These are phyloP conservation scores for Aristolochia contorta DNA, from an alignment of 164 flowering plant species.

Conservation along the genomic window DNA sequence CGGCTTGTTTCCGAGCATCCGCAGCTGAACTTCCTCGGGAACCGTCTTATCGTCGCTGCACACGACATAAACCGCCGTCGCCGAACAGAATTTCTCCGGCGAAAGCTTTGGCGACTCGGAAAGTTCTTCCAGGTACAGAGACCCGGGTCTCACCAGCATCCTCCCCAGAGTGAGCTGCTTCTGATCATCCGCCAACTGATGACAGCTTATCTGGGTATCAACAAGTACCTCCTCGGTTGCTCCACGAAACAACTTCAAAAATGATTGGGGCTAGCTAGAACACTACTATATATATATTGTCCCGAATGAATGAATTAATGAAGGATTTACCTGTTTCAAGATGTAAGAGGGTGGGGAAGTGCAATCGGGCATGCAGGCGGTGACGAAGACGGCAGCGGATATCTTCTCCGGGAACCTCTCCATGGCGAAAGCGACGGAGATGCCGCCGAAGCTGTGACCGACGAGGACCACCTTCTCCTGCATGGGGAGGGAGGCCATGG, in stretches of 20 bases:
- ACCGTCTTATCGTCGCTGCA: too few species aligned
- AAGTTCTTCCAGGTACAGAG: too few species aligned
- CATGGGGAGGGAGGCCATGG: neutral
- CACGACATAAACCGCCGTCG: too few species aligned
- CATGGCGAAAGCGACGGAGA: neutral
- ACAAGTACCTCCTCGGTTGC: neutral
- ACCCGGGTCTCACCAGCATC: too few species aligned
- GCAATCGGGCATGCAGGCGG: neutral
- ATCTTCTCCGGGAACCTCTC: neutral
- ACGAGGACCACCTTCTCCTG: neutral
- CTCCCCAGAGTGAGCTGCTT: neutral
- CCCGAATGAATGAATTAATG: too few species aligned
- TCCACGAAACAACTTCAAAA: neutral
- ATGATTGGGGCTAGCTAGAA: too few species aligned
- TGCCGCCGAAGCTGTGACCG: neutral
- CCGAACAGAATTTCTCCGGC: too few species aligned
- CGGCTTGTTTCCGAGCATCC: too few species aligned
- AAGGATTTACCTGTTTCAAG: neutral
- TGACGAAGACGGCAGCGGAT: neutral
- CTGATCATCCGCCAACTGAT: neutral
- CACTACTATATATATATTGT: too few species aligned
- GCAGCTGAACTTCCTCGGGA: too few species aligned
- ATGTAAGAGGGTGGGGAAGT: neutral
- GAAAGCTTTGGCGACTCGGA: too few species aligned
- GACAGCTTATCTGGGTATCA: neutral